A percentile compares a stretch with the other conserved stretches of the same genome.
Evolutionary conservation across 202 grass and related monocot species (phyloP).

Genomic region (Cymbopogon flexuosus): DNA sequence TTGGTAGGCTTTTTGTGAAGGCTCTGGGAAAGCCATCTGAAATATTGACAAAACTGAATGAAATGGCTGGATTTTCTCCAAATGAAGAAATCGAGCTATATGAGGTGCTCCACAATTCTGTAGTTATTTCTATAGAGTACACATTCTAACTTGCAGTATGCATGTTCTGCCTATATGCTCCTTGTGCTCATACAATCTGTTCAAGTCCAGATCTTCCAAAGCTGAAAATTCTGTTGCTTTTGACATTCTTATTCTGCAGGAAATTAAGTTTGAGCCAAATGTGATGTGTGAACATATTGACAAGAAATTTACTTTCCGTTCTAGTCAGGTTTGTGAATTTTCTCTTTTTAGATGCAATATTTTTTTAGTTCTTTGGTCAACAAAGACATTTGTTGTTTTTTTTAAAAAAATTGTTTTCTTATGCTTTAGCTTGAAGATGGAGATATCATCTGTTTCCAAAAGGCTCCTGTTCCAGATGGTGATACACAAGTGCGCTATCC

Average conservation of each 20-base stretch:
- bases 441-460: constrained; percentile 87
- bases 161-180: not conserved
- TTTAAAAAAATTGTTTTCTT: not conserved
- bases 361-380: not conserved
- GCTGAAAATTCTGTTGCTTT: constrained; percentile 25
- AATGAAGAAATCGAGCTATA: constrained; percentile 90
- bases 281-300: constrained; percentile 96
- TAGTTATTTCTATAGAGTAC: constrained; percentile 15
- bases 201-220: constrained; percentile 3
- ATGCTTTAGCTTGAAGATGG: constrained; percentile 86
- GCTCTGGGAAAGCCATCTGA: constrained; percentile 72
- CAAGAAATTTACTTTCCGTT: constrained; percentile 74
- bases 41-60: constrained; percentile 74
- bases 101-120: constrained; percentile 48
- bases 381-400: not conserved
- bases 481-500: constrained; percentile 64
- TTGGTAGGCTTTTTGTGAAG: constrained; percentile 83
- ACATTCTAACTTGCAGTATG: not conserved
- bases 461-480: constrained; percentile 40
- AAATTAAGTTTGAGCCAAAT: constrained; percentile 94
- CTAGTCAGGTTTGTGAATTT: constrained; percentile 69
- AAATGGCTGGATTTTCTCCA: constrained; percentile 77
- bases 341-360: constrained; percentile 15
- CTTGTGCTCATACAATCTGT: constrained; percentile 27
- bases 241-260: constrained; percentile 51